These are phyloP conservation scores for Talaromyces borbonicus DNA, from an alignment of 495 filamentous ascomycete species.

Conservation along the genomic window DNA sequence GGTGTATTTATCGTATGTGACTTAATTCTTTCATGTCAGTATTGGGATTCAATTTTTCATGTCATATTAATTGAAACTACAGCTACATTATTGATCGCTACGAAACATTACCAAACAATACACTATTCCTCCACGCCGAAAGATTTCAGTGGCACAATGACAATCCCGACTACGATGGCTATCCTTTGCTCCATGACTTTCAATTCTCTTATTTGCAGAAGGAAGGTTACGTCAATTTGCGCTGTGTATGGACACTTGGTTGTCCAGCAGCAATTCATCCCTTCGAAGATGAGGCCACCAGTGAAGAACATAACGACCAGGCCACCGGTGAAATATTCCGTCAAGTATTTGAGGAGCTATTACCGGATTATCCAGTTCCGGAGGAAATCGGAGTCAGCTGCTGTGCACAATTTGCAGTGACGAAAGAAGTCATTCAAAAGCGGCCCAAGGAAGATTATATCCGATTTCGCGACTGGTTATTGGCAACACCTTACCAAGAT, in stretches of 20 bases:
- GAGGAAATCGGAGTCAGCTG: constrained; percentile 36
- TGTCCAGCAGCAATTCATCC: constrained; percentile 29
- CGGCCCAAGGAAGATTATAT: constrained; percentile 41
- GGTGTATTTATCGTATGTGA: constrained; percentile 39
- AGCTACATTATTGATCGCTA: constrained; percentile 40
- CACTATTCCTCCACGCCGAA: constrained; percentile 36
- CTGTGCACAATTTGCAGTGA: constrained; percentile 63
- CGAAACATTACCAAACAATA: constrained; percentile 30
- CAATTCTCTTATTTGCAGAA: constrained; percentile 16
- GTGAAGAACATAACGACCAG: neutral
- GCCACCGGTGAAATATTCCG: neutral
- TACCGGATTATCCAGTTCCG: constrained; percentile 24
- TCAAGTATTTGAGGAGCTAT: constrained; percentile 16
- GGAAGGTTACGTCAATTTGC: constrained; percentile 40
- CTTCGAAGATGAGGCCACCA: constrained; percentile 8
- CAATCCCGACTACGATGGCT: constrained; percentile 37
- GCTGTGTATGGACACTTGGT: constrained; percentile 35
- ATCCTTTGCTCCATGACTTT: constrained; percentile 18
- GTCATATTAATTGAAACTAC: constrained; percentile 4
- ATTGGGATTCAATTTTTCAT: neutral
- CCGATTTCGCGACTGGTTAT: constrained; percentile 46
- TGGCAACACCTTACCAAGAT: constrained; percentile 45
- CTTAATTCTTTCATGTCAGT: neutral
- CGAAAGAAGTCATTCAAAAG: constrained; percentile 33
- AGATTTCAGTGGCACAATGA: constrained; percentile 44